phyloP scores from a whole-genome alignment of 129 eudicot species.

The Logfia minima region DNA sequence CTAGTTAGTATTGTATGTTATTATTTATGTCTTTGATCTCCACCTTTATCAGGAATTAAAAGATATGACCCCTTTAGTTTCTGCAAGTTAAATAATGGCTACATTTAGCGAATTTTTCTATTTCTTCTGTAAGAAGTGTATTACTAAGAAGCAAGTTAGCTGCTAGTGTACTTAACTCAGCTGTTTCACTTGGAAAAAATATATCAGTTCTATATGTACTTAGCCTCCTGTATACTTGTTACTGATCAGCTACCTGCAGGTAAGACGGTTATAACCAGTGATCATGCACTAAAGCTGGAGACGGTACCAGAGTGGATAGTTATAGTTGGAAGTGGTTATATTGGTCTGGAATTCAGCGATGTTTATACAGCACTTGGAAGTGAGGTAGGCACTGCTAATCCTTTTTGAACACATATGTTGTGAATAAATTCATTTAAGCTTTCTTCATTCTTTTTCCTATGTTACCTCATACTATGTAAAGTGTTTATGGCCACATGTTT shows the following conservation, averaged over 20 bases:
- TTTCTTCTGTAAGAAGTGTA: neutral
- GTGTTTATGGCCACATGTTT: neutral
- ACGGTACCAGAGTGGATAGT: constrained; percentile 97
- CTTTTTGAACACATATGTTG: constrained; percentile 13
- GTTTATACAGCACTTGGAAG: constrained; percentile 99
- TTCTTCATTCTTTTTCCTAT: neutral
- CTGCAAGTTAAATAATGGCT: neutral
- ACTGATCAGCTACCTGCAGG: constrained; percentile 50
- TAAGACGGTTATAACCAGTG: constrained; percentile 88
- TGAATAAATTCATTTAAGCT: neutral
- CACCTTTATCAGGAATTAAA: neutral
- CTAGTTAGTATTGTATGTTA: neutral
- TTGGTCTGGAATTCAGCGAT: constrained; percentile 99
- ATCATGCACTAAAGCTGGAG: constrained; percentile 85
- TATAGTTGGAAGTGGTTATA: constrained; percentile 99
- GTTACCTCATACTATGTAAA: constrained; percentile 1
- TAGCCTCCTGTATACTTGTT: neutral
- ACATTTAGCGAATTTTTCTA: neutral
- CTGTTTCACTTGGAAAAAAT: neutral
- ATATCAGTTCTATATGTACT: neutral
- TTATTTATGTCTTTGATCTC: neutral
- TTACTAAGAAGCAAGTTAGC: constrained; percentile 11
- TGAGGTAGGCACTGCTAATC: constrained; percentile 57
- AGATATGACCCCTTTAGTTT: neutral
- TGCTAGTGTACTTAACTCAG: constrained; percentile 1